Evolutionary conservation across 2,329 filamentous ascomycete genomes (phyloP), one percentile per base, ranked within the genome.

Genomic region (Chalara sp.): DNA sequence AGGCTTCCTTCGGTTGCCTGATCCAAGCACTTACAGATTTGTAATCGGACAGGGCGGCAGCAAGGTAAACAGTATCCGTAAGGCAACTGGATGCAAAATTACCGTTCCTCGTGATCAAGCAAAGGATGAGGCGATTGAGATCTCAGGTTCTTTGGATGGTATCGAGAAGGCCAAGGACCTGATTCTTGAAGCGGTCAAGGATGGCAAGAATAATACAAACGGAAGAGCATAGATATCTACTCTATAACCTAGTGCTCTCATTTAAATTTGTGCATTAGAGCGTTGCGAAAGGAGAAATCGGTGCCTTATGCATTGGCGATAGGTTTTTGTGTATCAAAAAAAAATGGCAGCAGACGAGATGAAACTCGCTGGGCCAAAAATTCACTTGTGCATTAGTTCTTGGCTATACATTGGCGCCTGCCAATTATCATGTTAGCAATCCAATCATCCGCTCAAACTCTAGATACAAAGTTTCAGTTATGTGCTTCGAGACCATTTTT

Each of bases 1-100:
- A 1, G 93, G 93, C 5, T 96, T 95, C 68, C 79, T 99, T 35
- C 84, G 93, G 57, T 79, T 99, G 39, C 58, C 92, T 0, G 92
- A 99, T 65, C 89, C 93, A 8, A 83, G 81, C 60, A 89, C 89
- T 44, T 96, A 96, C 75, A 83, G 92, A 55, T 87, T 87, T 57
- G 88, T 99, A 46, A 90, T 99, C 60, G 93, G 93, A 5, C 84
- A 86, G 57, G 87, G 86, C 53, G 93, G 93, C 53, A 87, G 82
- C 68, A 92, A 92, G 70, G 95, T 99, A 68, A 96, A 96, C 71
- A 75, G 82, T 41, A 96, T 99, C 66, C 84, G 93, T 60, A 89
- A 89, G 73, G 83, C 93, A 74, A 96, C 90, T 47, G 88, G 87
- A 50, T 96, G 91, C 71, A 90, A 87, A 72, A 95, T 99, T 66